A percentile compares a stretch with the other conserved stretches of the same genome.
Conservation (phyloP, 208 protist genomes). For the Acanthamoeba healyi region DNA sequence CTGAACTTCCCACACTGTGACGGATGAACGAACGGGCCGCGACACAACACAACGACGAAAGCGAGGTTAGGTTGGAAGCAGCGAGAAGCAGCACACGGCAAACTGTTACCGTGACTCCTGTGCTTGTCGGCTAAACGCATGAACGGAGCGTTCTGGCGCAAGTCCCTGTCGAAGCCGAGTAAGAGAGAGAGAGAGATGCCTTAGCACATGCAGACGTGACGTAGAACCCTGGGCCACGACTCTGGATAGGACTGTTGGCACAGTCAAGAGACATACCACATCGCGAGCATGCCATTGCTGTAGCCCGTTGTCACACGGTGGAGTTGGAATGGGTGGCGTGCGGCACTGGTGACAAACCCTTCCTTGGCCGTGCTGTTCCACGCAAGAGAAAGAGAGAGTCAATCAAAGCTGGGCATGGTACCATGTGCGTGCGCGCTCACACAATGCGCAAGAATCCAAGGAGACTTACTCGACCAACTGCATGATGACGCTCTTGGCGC, state of each 20-base stretch:
- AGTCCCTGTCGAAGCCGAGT: background rate
- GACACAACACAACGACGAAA: too few relatives aligned
- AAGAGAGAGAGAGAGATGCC: too few relatives aligned
- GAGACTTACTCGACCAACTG: background rate
- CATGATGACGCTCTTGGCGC: background rate
- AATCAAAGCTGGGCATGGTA: background rate
- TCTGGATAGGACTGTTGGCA: background rate
- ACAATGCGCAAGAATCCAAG: background rate
- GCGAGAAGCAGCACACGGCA: too few relatives aligned
- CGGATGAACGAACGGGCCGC: too few relatives aligned
- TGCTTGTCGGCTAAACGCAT: background rate
- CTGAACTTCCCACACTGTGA: slow-evolving; percentile 29
- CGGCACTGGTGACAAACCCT: background rate
- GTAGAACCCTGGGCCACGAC: too few relatives aligned
- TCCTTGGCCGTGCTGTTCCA: background rate
- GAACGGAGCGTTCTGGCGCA: slow-evolving; percentile 9
- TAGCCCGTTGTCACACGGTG: slow-evolving; percentile 14
- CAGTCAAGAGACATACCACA: background rate
- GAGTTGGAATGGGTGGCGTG: background rate
- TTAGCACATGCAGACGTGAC: too few relatives aligned
- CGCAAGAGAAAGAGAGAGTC: background rate
- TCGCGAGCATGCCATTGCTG: background rate
- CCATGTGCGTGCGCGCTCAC: background rate
- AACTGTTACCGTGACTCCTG: background rate
- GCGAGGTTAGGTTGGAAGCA: too few relatives aligned